Evolutionary conservation across 305 asterid species (phyloP).

Genomic region (Fraxinus ornus): DNA sequence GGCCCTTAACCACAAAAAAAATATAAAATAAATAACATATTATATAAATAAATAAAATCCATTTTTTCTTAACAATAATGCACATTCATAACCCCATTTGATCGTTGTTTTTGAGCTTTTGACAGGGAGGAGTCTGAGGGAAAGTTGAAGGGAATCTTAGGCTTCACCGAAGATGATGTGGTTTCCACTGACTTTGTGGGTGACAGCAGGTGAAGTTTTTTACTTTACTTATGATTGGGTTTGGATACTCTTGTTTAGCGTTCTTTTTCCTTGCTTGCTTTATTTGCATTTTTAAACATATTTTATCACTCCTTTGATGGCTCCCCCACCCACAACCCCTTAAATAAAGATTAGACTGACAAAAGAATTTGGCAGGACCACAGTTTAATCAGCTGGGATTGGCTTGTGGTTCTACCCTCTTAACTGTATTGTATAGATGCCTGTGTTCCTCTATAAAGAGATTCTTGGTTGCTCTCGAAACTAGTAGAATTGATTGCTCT

Average conservation of each 20-base stretch:
- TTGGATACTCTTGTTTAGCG: neutral
- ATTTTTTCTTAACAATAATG: neutral
- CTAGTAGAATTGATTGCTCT: neutral
- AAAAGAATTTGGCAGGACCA: neutral
- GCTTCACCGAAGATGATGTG: constrained; percentile 66
- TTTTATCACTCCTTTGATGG: neutral
- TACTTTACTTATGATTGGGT: neutral
- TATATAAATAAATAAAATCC: neutral
- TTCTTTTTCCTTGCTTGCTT: neutral
- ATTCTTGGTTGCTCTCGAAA: neutral
- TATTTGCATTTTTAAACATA: neutral
- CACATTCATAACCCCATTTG: neutral
- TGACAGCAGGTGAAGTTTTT: constrained; percentile 51
- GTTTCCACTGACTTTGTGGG: constrained; percentile 77
- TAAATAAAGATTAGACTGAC: neutral
- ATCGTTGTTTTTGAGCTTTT: neutral
- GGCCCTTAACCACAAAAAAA: neutral
- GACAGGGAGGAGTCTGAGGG: constrained; percentile 72
- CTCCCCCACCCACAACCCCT: neutral
- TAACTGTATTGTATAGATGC: neutral
- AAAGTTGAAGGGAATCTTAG: constrained; percentile 66
- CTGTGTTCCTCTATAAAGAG: neutral
- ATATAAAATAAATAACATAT: neutral
- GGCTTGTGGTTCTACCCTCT: neutral
- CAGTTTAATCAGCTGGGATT: neutral